Base-by-base conservation (phyloP, 495 filamentous ascomycete genomes). In the Penicillium canariense region DNA sequence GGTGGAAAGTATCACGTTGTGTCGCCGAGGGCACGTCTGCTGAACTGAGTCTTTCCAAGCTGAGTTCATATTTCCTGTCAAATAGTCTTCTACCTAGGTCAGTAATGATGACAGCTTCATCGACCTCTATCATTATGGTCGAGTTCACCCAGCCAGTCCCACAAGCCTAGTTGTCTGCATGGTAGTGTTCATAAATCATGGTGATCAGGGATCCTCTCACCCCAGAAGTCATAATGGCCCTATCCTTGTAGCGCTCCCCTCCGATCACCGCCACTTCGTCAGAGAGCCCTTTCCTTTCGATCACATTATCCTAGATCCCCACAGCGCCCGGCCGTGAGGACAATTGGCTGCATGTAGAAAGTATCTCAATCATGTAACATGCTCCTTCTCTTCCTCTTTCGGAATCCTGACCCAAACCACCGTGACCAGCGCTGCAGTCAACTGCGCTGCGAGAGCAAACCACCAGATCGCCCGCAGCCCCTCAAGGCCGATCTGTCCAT, bases 101-200 rank as follows among this genome's bases (percentile, higher is more conserved):
- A 20, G 84, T 81, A 1, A 88, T 77, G 14, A 88, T 70, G 28
- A 86, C 59, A 23, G 84, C 81, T 53, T 78, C 52, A 61, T 87
- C 60, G 26, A 84, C 83, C 40, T 68, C 58, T 4, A 25, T 48
- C 20, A 87, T 47, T 85, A 88, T 88, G 14, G 68, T 63, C 22
- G 88, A 25, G 62, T 88, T 85, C 27, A 86, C 51, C 1, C 74
- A 73, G 61, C 84, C 83, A 57, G 87, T 84, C 49, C 86, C 84
- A 60, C 88, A 84, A 0, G 83, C 85, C 66, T 76, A 82, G 20
- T 85, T 77, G 40, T 76, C 68, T 23, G 74, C 35, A 0, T 69
- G 10, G 50, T 77, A 55, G 9, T 8, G 7, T 5, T 63, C 27
- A 50, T 65, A 62, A 23, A 87, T 60, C 48, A 58, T 70, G 15